Base-by-base conservation (phyloP, 2,329 filamentous ascomycete species). In the Ophiocordyceps camponoti-rufipedis region DNA sequence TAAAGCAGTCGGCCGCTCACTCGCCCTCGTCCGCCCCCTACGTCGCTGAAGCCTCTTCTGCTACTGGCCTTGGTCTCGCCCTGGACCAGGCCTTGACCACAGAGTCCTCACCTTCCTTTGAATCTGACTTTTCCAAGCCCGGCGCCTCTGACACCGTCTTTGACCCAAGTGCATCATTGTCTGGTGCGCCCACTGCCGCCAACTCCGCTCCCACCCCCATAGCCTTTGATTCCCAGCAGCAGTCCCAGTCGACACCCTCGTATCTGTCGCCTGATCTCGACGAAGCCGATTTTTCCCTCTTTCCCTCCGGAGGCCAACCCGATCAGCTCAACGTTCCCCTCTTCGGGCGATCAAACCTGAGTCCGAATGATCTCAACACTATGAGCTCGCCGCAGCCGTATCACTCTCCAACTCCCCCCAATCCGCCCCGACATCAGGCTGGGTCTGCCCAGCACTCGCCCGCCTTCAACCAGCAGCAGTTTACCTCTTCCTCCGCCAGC, bases 241-340 rank as follows among this genome's bases (percentile, higher is more conserved):
- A 69, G 50, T 53, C 62, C 39, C 67, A 70, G 49, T 51, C 61
- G 45, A 57, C 56, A 1, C n/a, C 45, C 2, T 29, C 47, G 4
- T 75, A 70, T 51, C 56, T 79, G 40, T 64, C 68, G 40, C 58
- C 70, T 16, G 71, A 68, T 50, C 72, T 75, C 50, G 64, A 63
- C 56, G 64, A 67, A 54, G 64, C 63, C 48, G 77, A 83, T 61
- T 81, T 80, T 58, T 74, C 75, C 44, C 68, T 83, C 53, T 85
- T 82, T 55, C 72, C 69, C 9, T 63, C 69, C 44, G 66, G 69
- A 52, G 64, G 68, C 47, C 65, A 62, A 44, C 65, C 68, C 49
- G 71, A 77, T 49, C 74, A 76, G 55, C 76, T 79, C 55, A 75
- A 75, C 54, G 62, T 75, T 12, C 72, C 79, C 19, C 67, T 80